Conservation (phyloP, 495 filamentous ascomycete species). For the Glarea lozoyensis region DNA sequence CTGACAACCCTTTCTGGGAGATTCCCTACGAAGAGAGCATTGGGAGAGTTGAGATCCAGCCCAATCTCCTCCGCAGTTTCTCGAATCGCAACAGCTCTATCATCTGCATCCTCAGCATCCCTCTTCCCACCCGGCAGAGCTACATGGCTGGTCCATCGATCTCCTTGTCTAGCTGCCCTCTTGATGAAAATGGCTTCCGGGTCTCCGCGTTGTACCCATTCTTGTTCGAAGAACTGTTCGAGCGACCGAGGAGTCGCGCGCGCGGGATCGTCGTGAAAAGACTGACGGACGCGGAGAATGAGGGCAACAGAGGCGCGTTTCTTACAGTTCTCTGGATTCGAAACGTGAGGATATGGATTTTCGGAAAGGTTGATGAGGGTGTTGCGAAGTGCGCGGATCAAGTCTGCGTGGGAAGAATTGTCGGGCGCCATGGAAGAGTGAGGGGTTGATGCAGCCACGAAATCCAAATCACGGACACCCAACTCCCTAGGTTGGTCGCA, state of each 20-base stretch:
- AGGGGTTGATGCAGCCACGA: no score
- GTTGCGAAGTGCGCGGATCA: slow-evolving; percentile 26
- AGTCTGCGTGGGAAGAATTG: no score
- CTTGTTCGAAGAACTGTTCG: slow-evolving; percentile 54
- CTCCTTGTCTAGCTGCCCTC: slow-evolving; percentile 57
- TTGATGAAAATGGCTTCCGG: slow-evolving; percentile 75
- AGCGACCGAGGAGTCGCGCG: slow-evolving; percentile 29
- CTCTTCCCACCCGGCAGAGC: slow-evolving; percentile 67
- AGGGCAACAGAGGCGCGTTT: slow-evolving; percentile 68
- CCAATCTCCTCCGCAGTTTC: slow-evolving; percentile 70
- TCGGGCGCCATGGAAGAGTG: no score
- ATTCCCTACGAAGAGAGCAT: slow-evolving; percentile 54
- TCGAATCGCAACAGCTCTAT: slow-evolving; percentile 55
- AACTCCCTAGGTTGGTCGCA: no score
- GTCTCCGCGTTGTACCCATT: slow-evolving; percentile 66
- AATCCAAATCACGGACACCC: no score
- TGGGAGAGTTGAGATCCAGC: slow-evolving; percentile 46
- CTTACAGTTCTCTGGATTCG: slow-evolving; percentile 50
- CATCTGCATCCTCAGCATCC: slow-evolving; percentile 59
- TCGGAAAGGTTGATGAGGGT: slow-evolving; percentile 42
- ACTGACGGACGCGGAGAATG: slow-evolving; percentile 58
- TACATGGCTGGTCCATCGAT: slow-evolving; percentile 71
- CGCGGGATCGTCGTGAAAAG: slow-evolving; percentile 46
- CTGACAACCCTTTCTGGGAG: slow-evolving; percentile 64
- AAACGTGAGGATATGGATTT: slow-evolving; percentile 52